Base-by-base conservation (phyloP, 108 stramenopile genomes). In the Pseudonitzschia multiseries region DNA sequence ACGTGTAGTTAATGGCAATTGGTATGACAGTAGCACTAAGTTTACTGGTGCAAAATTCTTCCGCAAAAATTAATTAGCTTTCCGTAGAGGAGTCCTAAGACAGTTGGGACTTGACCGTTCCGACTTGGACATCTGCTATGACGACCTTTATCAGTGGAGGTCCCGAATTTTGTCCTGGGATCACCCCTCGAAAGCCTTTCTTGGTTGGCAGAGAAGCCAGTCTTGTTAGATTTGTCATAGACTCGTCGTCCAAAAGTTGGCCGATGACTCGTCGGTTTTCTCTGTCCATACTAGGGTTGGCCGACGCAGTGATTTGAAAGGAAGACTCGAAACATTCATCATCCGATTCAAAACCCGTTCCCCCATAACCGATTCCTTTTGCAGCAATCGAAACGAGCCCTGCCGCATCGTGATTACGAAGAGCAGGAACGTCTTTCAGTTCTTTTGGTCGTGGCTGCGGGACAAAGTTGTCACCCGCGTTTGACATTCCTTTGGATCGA, bases 361-460 rank as follows among this genome's bases (percentile, higher is more conserved):
- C 87, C 18, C 89, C 92, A 70, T 88, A 89, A 27, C 92, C 92
- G 61, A 93, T 68, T 36, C 92, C 92, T 57, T 90, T 89, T 59
- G 51, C 80, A 5, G 92, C 85, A 22, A 93, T 76, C 2, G 89
- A 86, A 8, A 93, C 8, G 50, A 93, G 71, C 9, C 92, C 92
- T 20, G 92, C 86, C 3, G 36, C 77, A 64, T 84, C 70, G 57
- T 90, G 92, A 20, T 26, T 26, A 57, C 88, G 70, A 14, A 81
- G 72, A 46, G 68, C 65, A 57, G 71, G 54, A 48, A 89, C 91
- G 33, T 67, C 57, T 24, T 70, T 62, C 4, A 80, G 80, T 75
- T 79, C 28, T 87, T 86, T 44, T 89, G 74, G 31, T 84, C 75
- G 71, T 93, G 92, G 33, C 13, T 56, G 36, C 54, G 66, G 67